Percentiles rank a stretch among this genome's conserved stretches.
phyloP scores from a whole-genome alignment of 2,329 filamentous ascomycete species.

The Domatiomyces globalis region DNA sequence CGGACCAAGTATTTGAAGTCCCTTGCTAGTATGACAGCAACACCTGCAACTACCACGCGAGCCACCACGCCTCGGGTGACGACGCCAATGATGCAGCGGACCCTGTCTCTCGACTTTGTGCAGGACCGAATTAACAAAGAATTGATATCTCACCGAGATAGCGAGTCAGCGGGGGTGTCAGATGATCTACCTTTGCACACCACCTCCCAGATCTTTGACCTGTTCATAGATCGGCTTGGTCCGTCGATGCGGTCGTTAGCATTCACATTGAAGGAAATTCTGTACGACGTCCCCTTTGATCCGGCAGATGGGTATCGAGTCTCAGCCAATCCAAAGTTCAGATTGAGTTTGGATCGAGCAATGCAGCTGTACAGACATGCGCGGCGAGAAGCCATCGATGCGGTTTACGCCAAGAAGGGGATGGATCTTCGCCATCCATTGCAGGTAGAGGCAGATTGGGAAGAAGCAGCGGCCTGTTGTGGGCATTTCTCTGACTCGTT shows the following conservation, averaged over 20 bases:
- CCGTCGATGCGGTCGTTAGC: conserved; percentile 95
- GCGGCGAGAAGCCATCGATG: conserved; percentile 58
- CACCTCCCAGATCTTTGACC: conserved; percentile 74
- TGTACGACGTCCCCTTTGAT: conserved; percentile 75
- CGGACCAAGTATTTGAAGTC: not conserved
- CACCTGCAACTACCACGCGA: not conserved
- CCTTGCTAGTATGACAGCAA: not conserved
- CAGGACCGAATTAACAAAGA: not conserved
- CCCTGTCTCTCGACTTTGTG: not conserved
- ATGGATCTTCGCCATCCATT: conserved; percentile 53
- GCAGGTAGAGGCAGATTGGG: conserved; percentile 77
- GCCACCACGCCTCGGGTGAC: not conserved
- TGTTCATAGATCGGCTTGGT: conserved; percentile 77
- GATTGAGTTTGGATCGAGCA: conserved; percentile 65
- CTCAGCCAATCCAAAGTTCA: conserved; percentile 63
- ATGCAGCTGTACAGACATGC: conserved; percentile 64
- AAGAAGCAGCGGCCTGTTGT: conserved; percentile 94
- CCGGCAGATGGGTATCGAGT: conserved; percentile 53
- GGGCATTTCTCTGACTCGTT: conserved; percentile 92
- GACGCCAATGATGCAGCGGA: not conserved
- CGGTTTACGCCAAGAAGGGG: conserved; percentile 69
- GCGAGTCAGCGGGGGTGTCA: not conserved
- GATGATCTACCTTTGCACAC: conserved; percentile 32
- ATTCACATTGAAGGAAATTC: conserved; percentile 74
- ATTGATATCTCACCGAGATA: not conserved